Conservation (phyloP, 495 filamentous ascomycete genomes). For the Cercophora newfieldiana region DNA sequence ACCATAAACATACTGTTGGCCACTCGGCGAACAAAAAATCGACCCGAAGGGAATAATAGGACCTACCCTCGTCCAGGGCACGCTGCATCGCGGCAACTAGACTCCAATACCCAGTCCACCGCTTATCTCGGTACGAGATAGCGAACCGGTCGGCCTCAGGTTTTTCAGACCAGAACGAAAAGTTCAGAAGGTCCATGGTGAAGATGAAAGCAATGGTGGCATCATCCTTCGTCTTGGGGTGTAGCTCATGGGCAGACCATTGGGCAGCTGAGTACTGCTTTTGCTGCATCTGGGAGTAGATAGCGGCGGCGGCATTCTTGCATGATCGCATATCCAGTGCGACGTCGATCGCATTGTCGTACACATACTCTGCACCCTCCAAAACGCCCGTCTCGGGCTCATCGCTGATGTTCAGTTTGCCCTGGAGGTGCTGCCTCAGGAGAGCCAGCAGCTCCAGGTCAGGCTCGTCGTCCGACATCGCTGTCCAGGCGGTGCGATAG, state of each 20-base stretch:
- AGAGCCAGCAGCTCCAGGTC: slow-evolving; percentile 87
- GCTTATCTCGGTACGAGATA: slow-evolving; percentile 74
- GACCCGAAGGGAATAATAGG: neutral
- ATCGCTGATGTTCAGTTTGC: slow-evolving; percentile 45
- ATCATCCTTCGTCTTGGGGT: slow-evolving; percentile 77
- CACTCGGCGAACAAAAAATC: neutral
- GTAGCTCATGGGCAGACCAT: slow-evolving; percentile 89
- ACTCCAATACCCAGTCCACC: slow-evolving; percentile 95
- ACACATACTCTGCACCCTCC: slow-evolving; percentile 78
- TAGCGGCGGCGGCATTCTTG: slow-evolving; percentile 75
- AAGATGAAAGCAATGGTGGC: slow-evolving; percentile 88
- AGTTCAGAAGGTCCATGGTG: slow-evolving; percentile 94
- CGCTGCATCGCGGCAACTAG: slow-evolving; percentile 82
- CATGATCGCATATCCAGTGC: slow-evolving; percentile 75
- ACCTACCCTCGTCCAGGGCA: slow-evolving; percentile 82
- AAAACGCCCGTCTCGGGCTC: slow-evolving; percentile 80
- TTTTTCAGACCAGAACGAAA: slow-evolving; percentile 87
- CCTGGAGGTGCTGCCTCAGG: slow-evolving; percentile 74
- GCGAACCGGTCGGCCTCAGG: slow-evolving; percentile 66
- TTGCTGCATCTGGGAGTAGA: slow-evolving; percentile 78
- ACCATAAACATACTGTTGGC: neutral
- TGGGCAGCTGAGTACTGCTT: slow-evolving; percentile 78
- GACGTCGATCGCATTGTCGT: slow-evolving; percentile 91
- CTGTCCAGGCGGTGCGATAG: neutral
- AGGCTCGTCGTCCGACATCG: slow-evolving; percentile 85